Evolutionary conservation across 2,329 filamentous ascomycete genomes (phyloP), one percentile per base, ranked within the genome.

Genomic region (Colletotrichum somersetense): DNA sequence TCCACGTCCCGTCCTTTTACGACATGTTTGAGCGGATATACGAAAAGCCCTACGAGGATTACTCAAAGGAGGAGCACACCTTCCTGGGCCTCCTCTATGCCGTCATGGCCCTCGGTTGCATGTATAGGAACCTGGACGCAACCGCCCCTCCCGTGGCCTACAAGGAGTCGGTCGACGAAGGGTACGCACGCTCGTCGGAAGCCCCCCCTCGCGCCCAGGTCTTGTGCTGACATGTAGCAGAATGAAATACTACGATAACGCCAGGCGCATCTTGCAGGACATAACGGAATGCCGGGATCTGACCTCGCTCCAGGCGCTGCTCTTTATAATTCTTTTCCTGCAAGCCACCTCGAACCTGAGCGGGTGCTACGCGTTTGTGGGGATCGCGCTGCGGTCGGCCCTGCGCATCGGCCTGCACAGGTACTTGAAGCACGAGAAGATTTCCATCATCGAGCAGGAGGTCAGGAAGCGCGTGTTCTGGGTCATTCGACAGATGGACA

Each of bases 1-100:
- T 97, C 6, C 95, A 98, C 78, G 86, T 93, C 62, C 95, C 95
- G 0, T 90, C 90, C 0, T 98, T 97, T 79, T 94, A 92, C 82
- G 87, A 89, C 71, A 91, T 89, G 77, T 88, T 97, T 74, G 91
- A 97, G 75, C 88, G 88, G 66, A 87, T 98, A 50, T 98, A 97
- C 80, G 89, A 92, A 74, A 90, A 86, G 30, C 85, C 92, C 1
- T 84, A 88, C 12, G 89, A 92, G 30, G 87, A 85, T 64, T 89
- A 90, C 75, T 87, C 86, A 8, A 88, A 89, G 65, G 89, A 91
- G 62, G 92, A 94, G 74, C 88, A 90, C 63, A 86, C 87, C 38
- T 93, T 92, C 71, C 80, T 95, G n/a, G 91, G 91, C 1, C 85
- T 94, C 1, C 80, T 95, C 4, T 94, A 93, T 78, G 86, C 91